These are phyloP conservation scores for Thelonectria rubi DNA, from an alignment of 2,329 filamentous ascomycete genomes.

Conservation along the genomic window DNA sequence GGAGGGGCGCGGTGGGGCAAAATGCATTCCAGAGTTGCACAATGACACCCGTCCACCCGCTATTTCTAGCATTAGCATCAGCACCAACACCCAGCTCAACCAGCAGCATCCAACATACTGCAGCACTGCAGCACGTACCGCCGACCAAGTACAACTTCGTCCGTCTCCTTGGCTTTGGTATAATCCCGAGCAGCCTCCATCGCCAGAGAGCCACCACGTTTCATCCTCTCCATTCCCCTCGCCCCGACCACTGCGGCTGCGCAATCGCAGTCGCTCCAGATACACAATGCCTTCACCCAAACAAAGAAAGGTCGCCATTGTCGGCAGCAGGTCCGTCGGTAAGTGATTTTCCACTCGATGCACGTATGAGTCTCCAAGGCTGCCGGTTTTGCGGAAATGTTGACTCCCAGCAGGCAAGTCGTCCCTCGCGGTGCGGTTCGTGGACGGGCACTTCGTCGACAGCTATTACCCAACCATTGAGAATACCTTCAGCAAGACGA, in stretches of 20 bases:
- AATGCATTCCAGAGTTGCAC: constrained; percentile 24
- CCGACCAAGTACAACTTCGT: constrained; percentile 15
- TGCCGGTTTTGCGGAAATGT: background rate
- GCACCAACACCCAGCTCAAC: constrained; percentile 4
- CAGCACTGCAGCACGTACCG: background rate
- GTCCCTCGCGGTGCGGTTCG: constrained; percentile 94
- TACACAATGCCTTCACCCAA: constrained; percentile 64
- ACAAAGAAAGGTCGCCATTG: constrained; percentile 94
- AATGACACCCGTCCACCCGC: constrained; percentile 25
- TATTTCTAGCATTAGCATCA: constrained; percentile 23
- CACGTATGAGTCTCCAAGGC: constrained; percentile 2
- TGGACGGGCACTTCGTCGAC: constrained; percentile 98
- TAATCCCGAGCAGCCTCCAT: background rate
- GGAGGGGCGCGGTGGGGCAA: constrained; percentile 11
- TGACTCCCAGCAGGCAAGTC: constrained; percentile 78
- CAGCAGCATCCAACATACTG: background rate
- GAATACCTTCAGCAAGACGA: constrained; percentile 97
- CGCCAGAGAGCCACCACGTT: background rate
- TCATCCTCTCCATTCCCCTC: background rate
- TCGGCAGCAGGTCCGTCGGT: constrained; percentile 89
- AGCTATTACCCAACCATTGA: constrained; percentile 99
- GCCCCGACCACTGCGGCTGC: constrained; percentile 3
- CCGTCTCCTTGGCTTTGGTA: background rate
- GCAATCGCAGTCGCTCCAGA: constrained; percentile 5
- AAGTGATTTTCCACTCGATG: constrained; percentile 37